A percentile compares a stretch with the other conserved stretches of the same genome.
Conservation (phyloP, 2,329 filamentous ascomycete genomes). For the Colletotrichum karsti region DNA sequence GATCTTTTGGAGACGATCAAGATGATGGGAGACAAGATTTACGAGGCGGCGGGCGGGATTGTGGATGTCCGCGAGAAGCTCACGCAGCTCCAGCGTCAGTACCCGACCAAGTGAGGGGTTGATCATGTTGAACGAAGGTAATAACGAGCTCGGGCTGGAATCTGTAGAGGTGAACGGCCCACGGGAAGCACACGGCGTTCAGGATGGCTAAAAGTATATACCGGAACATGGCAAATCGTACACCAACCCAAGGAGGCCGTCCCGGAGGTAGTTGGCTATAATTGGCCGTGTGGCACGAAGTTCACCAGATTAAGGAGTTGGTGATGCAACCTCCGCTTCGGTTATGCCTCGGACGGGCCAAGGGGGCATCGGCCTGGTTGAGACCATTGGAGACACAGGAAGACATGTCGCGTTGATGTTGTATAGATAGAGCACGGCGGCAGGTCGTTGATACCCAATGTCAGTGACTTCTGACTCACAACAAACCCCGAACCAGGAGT, state of each 20-base stretch:
- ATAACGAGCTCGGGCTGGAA: background rate
- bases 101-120: slow-evolving; percentile 39
- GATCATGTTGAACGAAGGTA: background rate
- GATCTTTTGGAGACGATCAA: slow-evolving; percentile 31
- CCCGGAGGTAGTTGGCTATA: background rate
- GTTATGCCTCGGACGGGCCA: no score
- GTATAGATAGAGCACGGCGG: background rate
- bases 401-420: background rate
- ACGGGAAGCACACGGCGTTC: slow-evolving; percentile 18
- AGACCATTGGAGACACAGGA: no score
- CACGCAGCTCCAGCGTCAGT: slow-evolving; percentile 32
- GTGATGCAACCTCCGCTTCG: no score
- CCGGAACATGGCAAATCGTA: background rate
- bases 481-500: background rate
- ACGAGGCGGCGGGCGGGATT: slow-evolving; percentile 26
- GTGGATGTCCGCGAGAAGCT: slow-evolving; percentile 33
- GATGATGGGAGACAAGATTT: slow-evolving; percentile 32
- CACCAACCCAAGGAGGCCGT: background rate
- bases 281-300: background rate
- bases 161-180: background rate
- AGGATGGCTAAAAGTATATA: slow-evolving; percentile 20
- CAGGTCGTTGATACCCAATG: slow-evolving; percentile 21
- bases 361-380: no score
- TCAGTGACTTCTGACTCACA: background rate
- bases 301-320: background rate